Evolutionary conservation across 768 basidiomycete species (phyloP), one percentile per base, ranked within the genome.

Genomic region (Coprinellus micaceus): DNA sequence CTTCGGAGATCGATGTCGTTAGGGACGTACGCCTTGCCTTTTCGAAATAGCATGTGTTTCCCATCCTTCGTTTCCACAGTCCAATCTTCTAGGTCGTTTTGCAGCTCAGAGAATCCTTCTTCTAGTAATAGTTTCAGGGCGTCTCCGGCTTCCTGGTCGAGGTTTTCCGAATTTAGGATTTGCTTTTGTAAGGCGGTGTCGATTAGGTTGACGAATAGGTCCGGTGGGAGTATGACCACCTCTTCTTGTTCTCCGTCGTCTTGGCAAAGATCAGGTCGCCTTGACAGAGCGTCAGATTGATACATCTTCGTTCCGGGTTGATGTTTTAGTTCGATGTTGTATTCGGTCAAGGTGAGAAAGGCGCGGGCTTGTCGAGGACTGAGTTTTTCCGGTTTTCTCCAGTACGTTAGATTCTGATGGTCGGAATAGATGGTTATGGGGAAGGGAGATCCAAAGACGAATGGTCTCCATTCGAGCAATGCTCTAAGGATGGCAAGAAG

Each of bases 201-300:
- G 26, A 64, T 58, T 1, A 59, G 21, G 1, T 57, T 47, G 3
- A 64, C 33, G 25, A 65, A 64, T 0, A 62, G 37, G 2, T 52
- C 37, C 9, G 62, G 44, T 2, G 58, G 61, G 1, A 67, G 50
- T 5, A 64, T 36, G 0, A 29, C 52, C 4, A 56, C 56, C n/a
- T 61, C 30, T 46, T 60, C 50, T 5, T 61, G 61, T 50, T 67
- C 57, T 7, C 50, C 22, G 15, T 61, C 60, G n/a, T 58, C 60
- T 48, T n/a, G 52, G 52, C 2, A 40, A 19, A 15, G 57, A 54
- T 67, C 62, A 0, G 61, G 60, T 49, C 63, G 6, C 53, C 60
- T 17, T 1, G 64, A 65, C 0, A 67, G 57, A 0, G n/a, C n/a
- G n/a, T n/a, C n/a, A n/a, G n/a, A n/a, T n/a, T n/a, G n/a, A n/a